These are phyloP conservation scores for Actinomortierella ambigua DNA, from an alignment of 371 early-diverging fungal species.

Conservation along the genomic window DNA sequence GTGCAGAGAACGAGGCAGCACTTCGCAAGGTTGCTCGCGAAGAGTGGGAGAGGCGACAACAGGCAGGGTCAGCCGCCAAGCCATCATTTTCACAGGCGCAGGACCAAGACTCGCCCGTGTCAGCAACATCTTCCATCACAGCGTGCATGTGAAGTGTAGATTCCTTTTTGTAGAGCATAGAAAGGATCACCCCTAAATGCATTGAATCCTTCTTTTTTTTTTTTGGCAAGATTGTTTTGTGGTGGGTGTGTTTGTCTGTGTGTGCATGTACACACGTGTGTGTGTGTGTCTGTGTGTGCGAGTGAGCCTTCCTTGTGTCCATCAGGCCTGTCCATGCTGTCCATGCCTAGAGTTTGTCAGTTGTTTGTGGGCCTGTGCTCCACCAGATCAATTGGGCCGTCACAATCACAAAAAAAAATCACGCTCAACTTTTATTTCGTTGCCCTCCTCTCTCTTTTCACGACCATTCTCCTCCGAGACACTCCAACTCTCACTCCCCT, in stretches of 20 bases:
- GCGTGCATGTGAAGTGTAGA: too few relatives aligned
- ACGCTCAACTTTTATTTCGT: constrained; percentile 9
- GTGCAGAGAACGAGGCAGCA: constrained; percentile 39
- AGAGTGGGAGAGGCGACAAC: constrained; percentile 29
- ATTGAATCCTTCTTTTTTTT: too few relatives aligned
- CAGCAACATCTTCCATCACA: too few relatives aligned
- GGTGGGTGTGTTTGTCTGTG: neutral
- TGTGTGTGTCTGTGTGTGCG: neutral
- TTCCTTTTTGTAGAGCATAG: too few relatives aligned
- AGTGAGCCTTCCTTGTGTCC: neutral
- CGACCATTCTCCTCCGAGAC: neutral
- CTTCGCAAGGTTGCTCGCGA: constrained; percentile 36
- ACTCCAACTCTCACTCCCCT: neutral
- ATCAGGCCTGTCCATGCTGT: neutral
- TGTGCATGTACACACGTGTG: too few relatives aligned
- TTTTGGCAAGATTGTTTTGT: neutral
- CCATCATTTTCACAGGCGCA: too few relatives aligned
- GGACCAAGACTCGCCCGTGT: too few relatives aligned
- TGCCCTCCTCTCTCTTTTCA: neutral
- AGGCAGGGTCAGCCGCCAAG: too few relatives aligned
- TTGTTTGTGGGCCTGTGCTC: neutral
- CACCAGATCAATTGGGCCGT: neutral
- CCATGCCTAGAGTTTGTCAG: neutral
- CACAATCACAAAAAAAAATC: neutral
- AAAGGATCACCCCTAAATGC: too few relatives aligned